Conservation (phyloP, 306 rosid genomes). For the peach (Prunus persica) region Prunus_persica_NCBIv2 NC_034010.1:8968001-8968500, state of each 20-base stretch:
- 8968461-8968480: background rate
- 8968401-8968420: background rate
- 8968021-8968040: slow-evolving; percentile 59
- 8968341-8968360: background rate
- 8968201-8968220: background rate
- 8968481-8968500: background rate
- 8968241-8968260: background rate
- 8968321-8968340: background rate
- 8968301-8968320: background rate
- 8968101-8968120: slow-evolving; percentile 65
- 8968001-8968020: slow-evolving; percentile 61
- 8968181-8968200: background rate
- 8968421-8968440: background rate
- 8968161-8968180: slow-evolving; percentile 3
- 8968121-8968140: slow-evolving; percentile 70
- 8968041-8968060: slow-evolving; percentile 56
- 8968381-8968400: background rate
- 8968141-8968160: slow-evolving; percentile 40
- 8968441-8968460: background rate
- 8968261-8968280: background rate
- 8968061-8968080: slow-evolving; percentile 65
- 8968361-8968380: background rate
- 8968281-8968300: no score
- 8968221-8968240: background rate
- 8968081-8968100: slow-evolving; percentile 54